Base-by-base conservation (phyloP, 371 early-diverging fungal genomes). In the Mucor racemosus region DNA sequence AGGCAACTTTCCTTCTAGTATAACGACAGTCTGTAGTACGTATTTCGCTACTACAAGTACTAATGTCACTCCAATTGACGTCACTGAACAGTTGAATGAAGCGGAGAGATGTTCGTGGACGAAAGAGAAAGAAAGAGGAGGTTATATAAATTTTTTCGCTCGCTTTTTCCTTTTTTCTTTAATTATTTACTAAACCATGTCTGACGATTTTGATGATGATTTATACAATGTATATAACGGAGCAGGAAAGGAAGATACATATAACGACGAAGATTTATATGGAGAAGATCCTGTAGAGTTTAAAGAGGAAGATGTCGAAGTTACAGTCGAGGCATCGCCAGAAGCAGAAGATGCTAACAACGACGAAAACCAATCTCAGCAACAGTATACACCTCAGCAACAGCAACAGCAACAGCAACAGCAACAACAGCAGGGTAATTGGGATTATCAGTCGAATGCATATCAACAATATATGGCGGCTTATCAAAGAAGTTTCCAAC, bases 121-220 rank as follows among this genome's bases (percentile, higher is more conserved):
- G 26, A 26, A 26, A 26, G 26, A 26, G 26, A 48, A 48, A 21
- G 19, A 21, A 9, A 21, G 8, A 46, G 17, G 48, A 46, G 48
- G 21, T 19, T 21, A 5, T 9, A 9, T 13, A 31, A 53, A 26
- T 35, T 35, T 56, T 56, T 56, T 56, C 56, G 6, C 56, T 56
- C 34, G 17, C 48, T 10, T 56, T 19, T 42, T 17, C 26, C 36
- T 65, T 46, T 46, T 46, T 39, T 14, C 26, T 14, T 56, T 26
- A 26, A 42, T 17, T 36, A 8, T 50, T 50, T 58, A 40, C 26
- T 57, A 53, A 65, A 31, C 56, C 21, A 75, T 76, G 76, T 64
- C 76, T 41, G 71, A 74, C 60, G 74, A 78, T 65, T 78, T 76
- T 60, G 79, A 80, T 58, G 81, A 81, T 62, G 78, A 81, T 58